Evolutionary conservation across 2,329 filamentous ascomycete genomes (phyloP).

Genomic region (Cercospora sp.): DNA sequence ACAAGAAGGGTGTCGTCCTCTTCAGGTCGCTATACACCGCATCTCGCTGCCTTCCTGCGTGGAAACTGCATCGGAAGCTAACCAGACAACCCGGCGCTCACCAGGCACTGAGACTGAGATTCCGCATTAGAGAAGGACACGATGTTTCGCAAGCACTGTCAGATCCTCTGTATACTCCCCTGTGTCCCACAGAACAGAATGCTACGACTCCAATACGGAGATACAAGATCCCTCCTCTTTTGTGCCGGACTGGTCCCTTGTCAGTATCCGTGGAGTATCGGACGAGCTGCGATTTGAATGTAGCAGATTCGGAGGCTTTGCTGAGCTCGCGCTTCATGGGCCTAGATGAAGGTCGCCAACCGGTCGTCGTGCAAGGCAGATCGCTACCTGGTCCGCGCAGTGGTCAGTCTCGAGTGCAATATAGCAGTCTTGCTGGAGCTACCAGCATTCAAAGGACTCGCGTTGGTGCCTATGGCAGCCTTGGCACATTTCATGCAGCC

Average conservation of each 20-base stretch:
- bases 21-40: conserved; percentile 87
- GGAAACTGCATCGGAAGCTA: conserved; percentile 76
- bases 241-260: conserved; percentile 83
- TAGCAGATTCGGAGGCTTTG: conserved; percentile 87
- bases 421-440: conserved; percentile 29
- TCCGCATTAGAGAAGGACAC: conserved; percentile 68
- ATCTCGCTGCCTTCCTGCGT: conserved; percentile 78
- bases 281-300: conserved; percentile 83
- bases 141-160: conserved; percentile 52
- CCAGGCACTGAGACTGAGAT: conserved; percentile 69
- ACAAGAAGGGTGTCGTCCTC: conserved; percentile 95
- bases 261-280: conserved; percentile 81
- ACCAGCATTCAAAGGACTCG: conserved; percentile 24
- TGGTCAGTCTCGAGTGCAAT: conserved; percentile 42
- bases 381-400: conserved; percentile 47
- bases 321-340: conserved; percentile 93
- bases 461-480: conserved; percentile 37
- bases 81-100: conserved; percentile 67
- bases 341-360: conserved; percentile 63
- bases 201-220: conserved; percentile 60
- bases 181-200: conserved; percentile 64
- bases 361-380: conserved; percentile 26
- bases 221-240: conserved; percentile 79
- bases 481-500: conserved; percentile 37
- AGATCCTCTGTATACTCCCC: conserved; percentile 70